Conservation (phyloP, 345 rosid species). For the Eucalyptus sp. region DNA sequence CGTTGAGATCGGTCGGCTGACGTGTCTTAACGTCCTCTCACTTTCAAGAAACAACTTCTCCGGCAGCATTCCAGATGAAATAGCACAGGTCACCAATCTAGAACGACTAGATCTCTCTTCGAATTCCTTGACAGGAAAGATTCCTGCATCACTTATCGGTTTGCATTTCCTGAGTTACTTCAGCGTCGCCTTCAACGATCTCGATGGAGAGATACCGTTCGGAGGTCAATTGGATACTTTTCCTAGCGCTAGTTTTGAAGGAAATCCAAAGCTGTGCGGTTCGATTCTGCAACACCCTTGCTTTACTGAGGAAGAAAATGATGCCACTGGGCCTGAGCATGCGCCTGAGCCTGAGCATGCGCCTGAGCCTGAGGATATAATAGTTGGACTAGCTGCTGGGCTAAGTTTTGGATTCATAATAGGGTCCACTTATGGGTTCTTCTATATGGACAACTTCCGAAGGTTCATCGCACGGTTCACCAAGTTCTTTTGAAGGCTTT, state of each 20-base stretch:
- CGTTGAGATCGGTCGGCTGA: not conserved
- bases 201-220: not conserved
- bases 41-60: not conserved
- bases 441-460: not conserved
- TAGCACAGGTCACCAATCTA: not conserved
- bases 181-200: not conserved
- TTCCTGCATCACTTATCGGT: too few relatives aligned
- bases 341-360: too few relatives aligned
- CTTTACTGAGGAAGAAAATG: not conserved
- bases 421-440: not conserved
- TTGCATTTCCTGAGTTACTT: not conserved
- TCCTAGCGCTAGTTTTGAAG: not conserved
- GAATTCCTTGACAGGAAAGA: too few relatives aligned
- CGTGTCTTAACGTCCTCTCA: not conserved
- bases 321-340: not conserved
- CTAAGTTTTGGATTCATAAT: not conserved
- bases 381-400: not conserved
- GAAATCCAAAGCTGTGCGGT: not conserved
- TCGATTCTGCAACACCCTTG: not conserved
- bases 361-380: not conserved
- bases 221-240: not conserved
- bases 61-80: not conserved
- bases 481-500: not conserved
- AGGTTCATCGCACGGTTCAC: not conserved
- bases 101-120: not conserved